Evolutionary conservation across 75 land plant species (phyloP), one percentile per base, ranked within the genome.

Genomic region (Sequoiadendron giganteum): DNA sequence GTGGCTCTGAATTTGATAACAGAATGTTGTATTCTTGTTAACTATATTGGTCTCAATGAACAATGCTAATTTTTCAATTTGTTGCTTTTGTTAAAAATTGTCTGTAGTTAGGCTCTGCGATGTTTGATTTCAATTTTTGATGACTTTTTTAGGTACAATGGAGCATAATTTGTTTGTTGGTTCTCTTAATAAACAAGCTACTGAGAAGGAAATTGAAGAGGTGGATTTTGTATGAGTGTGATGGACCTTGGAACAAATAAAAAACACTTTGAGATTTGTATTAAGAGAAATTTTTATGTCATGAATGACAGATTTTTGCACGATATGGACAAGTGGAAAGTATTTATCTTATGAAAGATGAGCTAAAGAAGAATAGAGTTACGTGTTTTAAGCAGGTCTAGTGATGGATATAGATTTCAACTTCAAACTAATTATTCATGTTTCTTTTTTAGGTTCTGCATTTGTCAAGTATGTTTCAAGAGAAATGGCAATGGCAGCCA

Each of bases 121-220:
- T 83, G 45, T 42, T 36, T 32, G 14, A 43, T 75, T 55, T 68
- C 48, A 55, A 25, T 40, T 25, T 34, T 87, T 38, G 28, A 68
- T 21, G 21, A 82, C 34, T 39, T 85, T 32, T 58, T 25, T 83
- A 96, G 98, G 98, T 89, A 93, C 95, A 86, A 89, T 88, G 86
- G 99, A 98, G 92, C 90, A 91, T 87, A 98, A 98, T 84, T 89
- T 98, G 88, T 98, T 98, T 94, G 99, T 98, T 42, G 99, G 96
- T 19, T 92, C 94, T 38, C 90, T 98, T 42, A 96, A 96, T 87
- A 96, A 89, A 91, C 98, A 96, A 89, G 99, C 99, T 30, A 94
- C 92, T 25, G 96, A 94, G 85, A 95, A 95, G 83, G 99, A 98
- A 83, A 93, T 98, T 90, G 95, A 95, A 89, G 99, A 98, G 90